Percentiles rank a stretch among this genome's conserved stretches.
These are phyloP conservation scores for Umbellularia californica DNA, from an alignment of 164 flowering plant genomes.

Conservation along the genomic window DNA sequence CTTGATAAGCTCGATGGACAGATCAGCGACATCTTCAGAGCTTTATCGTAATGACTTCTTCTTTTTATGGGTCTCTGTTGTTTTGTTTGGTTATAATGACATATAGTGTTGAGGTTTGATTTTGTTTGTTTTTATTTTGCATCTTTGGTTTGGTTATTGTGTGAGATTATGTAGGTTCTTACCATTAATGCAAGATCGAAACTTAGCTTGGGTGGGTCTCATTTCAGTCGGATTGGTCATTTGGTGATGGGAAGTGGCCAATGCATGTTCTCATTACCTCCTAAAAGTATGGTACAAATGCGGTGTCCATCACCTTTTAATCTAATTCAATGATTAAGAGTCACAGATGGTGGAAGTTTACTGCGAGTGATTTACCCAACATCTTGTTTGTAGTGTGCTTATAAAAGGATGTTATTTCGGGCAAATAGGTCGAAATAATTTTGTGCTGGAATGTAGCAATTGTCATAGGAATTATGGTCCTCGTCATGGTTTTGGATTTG, in stretches of 20 bases:
- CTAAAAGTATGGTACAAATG: background rate
- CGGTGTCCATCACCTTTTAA: background rate
- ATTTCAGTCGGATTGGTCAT: background rate
- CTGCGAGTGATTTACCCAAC: background rate
- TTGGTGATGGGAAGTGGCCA: background rate
- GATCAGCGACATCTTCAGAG: slow-evolving; percentile 74
- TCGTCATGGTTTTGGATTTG: too few relatives aligned
- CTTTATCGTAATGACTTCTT: slow-evolving; percentile 64
- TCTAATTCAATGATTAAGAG: background rate
- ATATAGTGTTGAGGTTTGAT: background rate
- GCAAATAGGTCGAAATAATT: too few relatives aligned
- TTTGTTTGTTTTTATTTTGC: background rate
- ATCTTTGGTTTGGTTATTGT: too few relatives aligned
- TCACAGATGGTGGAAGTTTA: background rate
- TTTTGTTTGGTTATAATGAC: background rate
- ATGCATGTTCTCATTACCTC: background rate
- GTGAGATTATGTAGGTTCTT: too few relatives aligned
- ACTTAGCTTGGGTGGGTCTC: too few relatives aligned
- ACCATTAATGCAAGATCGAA: too few relatives aligned
- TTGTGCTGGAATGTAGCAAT: too few relatives aligned
- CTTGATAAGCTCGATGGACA: slow-evolving; percentile 82
- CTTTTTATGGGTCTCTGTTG: background rate
- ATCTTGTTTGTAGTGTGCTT: too few relatives aligned
- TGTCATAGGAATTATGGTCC: too few relatives aligned
- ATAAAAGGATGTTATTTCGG: too few relatives aligned